Base-by-base conservation (phyloP, 257 asterid genomes). In the Mentha longifolia region DNA sequence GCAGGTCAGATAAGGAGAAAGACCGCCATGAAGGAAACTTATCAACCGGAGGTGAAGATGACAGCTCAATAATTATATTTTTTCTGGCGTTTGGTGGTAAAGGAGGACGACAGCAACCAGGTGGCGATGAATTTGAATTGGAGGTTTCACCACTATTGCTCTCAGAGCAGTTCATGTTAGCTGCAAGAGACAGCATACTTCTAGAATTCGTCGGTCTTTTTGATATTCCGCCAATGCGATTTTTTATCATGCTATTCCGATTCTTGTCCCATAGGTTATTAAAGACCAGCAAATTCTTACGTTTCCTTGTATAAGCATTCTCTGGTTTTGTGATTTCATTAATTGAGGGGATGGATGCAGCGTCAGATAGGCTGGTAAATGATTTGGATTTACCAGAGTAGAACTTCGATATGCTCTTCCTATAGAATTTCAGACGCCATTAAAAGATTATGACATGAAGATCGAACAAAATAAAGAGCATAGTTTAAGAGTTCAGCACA, bases 1-100 rank as follows among this genome's bases (percentile, higher is more conserved):
- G 96, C 72, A 92, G 79, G 77, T 92, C 95, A 70, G 88, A 84
- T 67, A 92, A 74, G 52, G 98, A 92, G 79, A 81, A 85, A 30
- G 95, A 87, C 74, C 96, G 85, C 84, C 87, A 86, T 17, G 96
- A 61, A 73, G 87, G 74, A 47, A 81, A 74, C 75, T 75, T 88
- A 59, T 84, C 86, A 25, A 46, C 74, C 3, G 88, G 85, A 69
- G 87, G 86, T 47, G 87, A 73, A 35, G 78, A 47, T 28, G 83
- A 72, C 8, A 60, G 78, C 69, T 78, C 94, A 51, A 45, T 63
- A 46, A 67, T 71, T 11, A 61, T 57, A 35, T 74, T 52, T 81
- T 76, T 77, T 80, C 88, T 85, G 50, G 81, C 78, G 70, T 86
- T 87, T 5, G 96, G 90, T 17, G 96, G 97, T 75, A 87, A 78